These are phyloP conservation scores for Boletus semigastroideus DNA, from an alignment of 1,284 basidiomycete species.

Conservation along the genomic window DNA sequence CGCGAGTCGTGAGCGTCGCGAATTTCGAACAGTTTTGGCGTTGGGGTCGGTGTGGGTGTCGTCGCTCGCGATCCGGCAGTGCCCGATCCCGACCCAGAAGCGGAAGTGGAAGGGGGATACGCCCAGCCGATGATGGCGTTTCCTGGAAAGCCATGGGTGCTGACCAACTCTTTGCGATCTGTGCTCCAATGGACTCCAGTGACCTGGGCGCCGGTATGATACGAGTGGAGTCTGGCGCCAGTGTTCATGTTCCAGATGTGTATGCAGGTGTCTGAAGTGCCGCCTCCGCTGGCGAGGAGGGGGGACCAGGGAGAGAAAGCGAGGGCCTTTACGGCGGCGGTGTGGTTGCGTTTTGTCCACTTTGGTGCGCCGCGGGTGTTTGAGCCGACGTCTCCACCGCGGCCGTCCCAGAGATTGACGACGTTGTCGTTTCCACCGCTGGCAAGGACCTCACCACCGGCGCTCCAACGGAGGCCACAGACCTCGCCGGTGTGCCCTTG, in stretches of 20 bases:
- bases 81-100: slow-evolving; percentile 25
- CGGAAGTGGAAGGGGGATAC: slow-evolving; percentile 67
- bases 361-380: slow-evolving; percentile 67
- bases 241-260: slow-evolving; percentile 93
- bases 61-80: slow-evolving; percentile 16
- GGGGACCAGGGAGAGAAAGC: slow-evolving; percentile 98
- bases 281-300: slow-evolving; percentile 91
- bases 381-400: slow-evolving; percentile 65
- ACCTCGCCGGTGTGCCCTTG: slow-evolving; percentile 90
- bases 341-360: slow-evolving; percentile 94
- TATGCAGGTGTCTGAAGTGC: slow-evolving; percentile 91
- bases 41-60: slow-evolving; percentile 14
- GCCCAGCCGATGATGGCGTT: slow-evolving; percentile 68
- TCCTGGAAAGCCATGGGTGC: slow-evolving; percentile 91
- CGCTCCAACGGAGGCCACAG: slow-evolving; percentile 81
- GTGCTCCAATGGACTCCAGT: slow-evolving; percentile 90
- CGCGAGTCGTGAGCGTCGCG: slow-evolving; percentile 89
- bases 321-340: slow-evolving; percentile 92
- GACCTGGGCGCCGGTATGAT: slow-evolving; percentile 87
- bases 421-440: slow-evolving; percentile 96
- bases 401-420: slow-evolving; percentile 93
- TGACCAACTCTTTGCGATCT: slow-evolving; percentile 88
- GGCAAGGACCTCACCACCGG: slow-evolving; percentile 85
- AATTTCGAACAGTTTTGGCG: slow-evolving; percentile 71
- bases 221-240: slow-evolving; percentile 81